Evolutionary conservation across 176 grass and related monocot genomes (phyloP).

Genomic region (Leersia perrieri): DNA sequence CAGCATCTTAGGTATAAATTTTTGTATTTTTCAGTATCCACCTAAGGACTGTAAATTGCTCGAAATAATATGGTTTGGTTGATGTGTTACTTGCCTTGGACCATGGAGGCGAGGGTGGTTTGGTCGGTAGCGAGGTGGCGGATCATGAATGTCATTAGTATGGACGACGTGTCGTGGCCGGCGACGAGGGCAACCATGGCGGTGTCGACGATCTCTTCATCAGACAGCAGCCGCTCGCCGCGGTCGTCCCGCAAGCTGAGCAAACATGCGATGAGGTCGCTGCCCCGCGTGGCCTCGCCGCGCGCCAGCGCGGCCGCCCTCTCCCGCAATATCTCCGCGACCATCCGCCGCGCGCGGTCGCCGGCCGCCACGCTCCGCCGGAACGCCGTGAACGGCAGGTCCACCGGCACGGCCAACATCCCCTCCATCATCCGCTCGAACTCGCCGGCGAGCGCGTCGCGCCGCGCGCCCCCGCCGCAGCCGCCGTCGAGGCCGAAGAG

Average conservation of each 20-base stretch:
- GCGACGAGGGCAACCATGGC: constrained; percentile 30
- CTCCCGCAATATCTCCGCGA: background rate
- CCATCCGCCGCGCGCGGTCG: constrained; percentile 4
- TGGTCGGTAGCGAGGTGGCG: constrained; percentile 49
- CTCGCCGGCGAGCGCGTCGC: too few species aligned
- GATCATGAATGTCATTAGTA: constrained; percentile 59
- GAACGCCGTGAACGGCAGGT: constrained; percentile 58
- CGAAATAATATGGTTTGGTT: too few species aligned
- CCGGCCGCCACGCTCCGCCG: constrained; percentile 43
- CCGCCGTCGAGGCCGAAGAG: constrained; percentile 38
- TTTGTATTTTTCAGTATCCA: too few species aligned
- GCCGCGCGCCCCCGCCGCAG: background rate
- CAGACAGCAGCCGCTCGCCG: constrained; percentile 3
- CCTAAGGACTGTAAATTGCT: too few species aligned
- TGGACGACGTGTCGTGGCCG: constrained; percentile 47
- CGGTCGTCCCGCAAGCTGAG: background rate
- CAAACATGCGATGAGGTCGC: constrained; percentile 47
- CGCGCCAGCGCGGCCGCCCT: constrained; percentile 29
- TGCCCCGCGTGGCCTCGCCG: too few species aligned
- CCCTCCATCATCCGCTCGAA: constrained; percentile 54
- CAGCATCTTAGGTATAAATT: too few species aligned
- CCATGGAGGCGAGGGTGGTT: constrained; percentile 23
- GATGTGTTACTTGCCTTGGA: constrained; percentile 34
- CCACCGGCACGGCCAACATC: constrained; percentile 43
- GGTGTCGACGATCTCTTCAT: constrained; percentile 58